Percentiles rank a stretch among this genome's conserved stretches.
These are phyloP conservation scores for Pleurotus tuber-regium DNA, from an alignment of 768 basidiomycete species.

Conservation along the genomic window DNA sequence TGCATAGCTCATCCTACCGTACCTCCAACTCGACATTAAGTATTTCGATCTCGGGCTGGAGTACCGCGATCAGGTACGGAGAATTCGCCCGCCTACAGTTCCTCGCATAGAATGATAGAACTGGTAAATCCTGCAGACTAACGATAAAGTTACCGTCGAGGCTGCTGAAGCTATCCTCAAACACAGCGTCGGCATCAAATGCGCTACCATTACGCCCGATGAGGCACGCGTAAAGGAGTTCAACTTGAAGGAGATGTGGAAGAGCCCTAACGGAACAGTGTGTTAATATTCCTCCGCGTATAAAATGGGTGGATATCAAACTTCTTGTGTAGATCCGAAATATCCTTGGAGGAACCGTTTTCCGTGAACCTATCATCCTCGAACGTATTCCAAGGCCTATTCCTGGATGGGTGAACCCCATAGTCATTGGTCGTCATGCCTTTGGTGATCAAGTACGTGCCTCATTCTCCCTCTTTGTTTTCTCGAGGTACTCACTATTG, in stretches of 20 bases:
- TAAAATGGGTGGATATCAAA: neutral
- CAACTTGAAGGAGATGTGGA: conserved; percentile 99
- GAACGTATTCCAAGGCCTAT: conserved; percentile 87
- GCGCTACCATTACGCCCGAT: conserved; percentile 98
- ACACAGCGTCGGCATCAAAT: conserved; percentile 97
- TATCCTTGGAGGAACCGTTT: conserved; percentile 96
- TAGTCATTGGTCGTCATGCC: conserved; percentile 94
- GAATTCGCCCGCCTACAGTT: too few species aligned
- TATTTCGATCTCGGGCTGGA: conserved; percentile 98
- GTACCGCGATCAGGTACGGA: conserved; percentile 76
- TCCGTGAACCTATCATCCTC: conserved; percentile 97
- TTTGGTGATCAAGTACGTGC: conserved; percentile 85
- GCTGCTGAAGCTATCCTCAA: conserved; percentile 93
- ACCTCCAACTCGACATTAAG: conserved; percentile 94
- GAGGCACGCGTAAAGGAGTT: conserved; percentile 96
- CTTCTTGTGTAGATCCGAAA: conserved; percentile 75
- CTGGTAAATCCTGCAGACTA: conserved; percentile 75
- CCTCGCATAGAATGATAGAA: too few species aligned
- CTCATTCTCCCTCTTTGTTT: neutral
- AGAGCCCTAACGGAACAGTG: conserved; percentile 92
- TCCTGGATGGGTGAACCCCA: conserved; percentile 97
- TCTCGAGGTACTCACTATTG: neutral
- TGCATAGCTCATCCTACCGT: conserved; percentile 89
- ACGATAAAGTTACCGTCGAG: conserved; percentile 90
- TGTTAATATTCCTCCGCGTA: conserved; percentile 20